Base-by-base conservation (phyloP, 495 filamentous ascomycete species). In the Podospora appendiculata region DNA sequence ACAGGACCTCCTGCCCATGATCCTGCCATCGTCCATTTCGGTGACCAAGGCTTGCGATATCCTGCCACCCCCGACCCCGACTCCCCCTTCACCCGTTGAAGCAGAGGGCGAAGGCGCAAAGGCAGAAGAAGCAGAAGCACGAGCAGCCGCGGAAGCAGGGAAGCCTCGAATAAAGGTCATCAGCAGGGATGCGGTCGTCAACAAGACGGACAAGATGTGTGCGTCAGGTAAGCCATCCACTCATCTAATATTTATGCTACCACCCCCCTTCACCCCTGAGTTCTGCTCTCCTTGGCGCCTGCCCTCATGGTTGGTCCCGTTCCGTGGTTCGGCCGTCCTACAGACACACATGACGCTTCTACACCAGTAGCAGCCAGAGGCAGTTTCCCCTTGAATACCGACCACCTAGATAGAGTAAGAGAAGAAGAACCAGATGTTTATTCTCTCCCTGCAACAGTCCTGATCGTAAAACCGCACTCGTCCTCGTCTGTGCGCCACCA, bases 141-240 rank as follows among this genome's bases (percentile, higher is more conserved):
- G 11, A 1, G 11, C 34, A 17, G 14, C n/a, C 44, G 54, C 58
- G 35, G 47, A 50, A 45, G 53, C 55, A 50, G 52, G 60, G 46
- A 50, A 58, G 35, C 56, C 47, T 58, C 57, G 67, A 38, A 72
- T 74, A 33, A 72, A 74, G 40, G 80, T 83, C 66, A 66, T 78
- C 39, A 65, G 75, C 17, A 69, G 80, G 52, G 74, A 78, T 41
- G 82, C 83, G 25, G 75, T 87, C 45, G 70, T 79, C 40, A 70
- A 75, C 52, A 76, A 79, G 58, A 75, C 74, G 11, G 80, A 84
- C 43, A 78, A 71, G 32, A 69, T 87, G 57, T 84, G 76, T 54
- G 71, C 76, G 14, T 70, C 73, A 35, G 69, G 77, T 80, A 55
- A 62, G 66, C 54, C 19, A 12, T 0, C 5, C 13, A 16, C 11